Evolutionary conservation across 2,329 filamentous ascomycete genomes (phyloP).

Genomic region (Microcera coccophila): DNA sequence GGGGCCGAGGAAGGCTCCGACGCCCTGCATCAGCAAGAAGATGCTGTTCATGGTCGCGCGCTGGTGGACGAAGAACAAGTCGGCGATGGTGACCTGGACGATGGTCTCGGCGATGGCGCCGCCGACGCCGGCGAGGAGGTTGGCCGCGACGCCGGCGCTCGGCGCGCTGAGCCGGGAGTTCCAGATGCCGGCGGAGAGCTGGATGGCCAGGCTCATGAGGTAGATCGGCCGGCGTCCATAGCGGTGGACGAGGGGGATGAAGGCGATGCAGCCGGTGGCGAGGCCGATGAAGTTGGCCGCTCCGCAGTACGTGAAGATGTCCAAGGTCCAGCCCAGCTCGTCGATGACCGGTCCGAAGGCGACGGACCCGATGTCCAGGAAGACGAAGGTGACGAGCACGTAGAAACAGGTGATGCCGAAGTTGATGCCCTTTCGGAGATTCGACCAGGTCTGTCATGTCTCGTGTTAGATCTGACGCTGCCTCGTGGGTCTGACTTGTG

Average conservation of each 20-base stretch:
- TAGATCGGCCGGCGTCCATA: constrained; percentile 43
- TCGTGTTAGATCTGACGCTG: too few species aligned
- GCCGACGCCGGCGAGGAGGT: constrained; percentile 51
- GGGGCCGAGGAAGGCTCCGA: constrained; percentile 22
- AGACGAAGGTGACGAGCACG: constrained; percentile 64
- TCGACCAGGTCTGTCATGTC: neutral
- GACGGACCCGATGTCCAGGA: constrained; percentile 55
- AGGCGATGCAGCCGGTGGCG: constrained; percentile 41
- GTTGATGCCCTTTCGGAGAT: neutral
- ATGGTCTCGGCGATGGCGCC: constrained; percentile 51
- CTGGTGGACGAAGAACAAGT: constrained; percentile 56
- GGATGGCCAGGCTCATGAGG: constrained; percentile 41
- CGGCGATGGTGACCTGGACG: constrained; percentile 49
- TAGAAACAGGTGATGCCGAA: constrained; percentile 32
- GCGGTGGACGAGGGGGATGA: constrained; percentile 45
- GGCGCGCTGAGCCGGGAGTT: constrained; percentile 41
- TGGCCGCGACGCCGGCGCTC: constrained; percentile 40
- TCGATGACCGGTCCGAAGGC: constrained; percentile 38
- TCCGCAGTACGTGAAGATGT: neutral
- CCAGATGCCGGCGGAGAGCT: constrained; percentile 41
- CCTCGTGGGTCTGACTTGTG: neutral
- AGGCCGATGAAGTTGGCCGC: neutral
- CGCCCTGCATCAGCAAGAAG: neutral
- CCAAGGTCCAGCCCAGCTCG: constrained; percentile 42
- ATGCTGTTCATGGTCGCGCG: neutral